A percentile compares a stretch with the other conserved stretches of the same genome.
These are phyloP conservation scores for Barnettozyma pratensis DNA, from an alignment of 805 yeast species.

Conservation along the genomic window DNA sequence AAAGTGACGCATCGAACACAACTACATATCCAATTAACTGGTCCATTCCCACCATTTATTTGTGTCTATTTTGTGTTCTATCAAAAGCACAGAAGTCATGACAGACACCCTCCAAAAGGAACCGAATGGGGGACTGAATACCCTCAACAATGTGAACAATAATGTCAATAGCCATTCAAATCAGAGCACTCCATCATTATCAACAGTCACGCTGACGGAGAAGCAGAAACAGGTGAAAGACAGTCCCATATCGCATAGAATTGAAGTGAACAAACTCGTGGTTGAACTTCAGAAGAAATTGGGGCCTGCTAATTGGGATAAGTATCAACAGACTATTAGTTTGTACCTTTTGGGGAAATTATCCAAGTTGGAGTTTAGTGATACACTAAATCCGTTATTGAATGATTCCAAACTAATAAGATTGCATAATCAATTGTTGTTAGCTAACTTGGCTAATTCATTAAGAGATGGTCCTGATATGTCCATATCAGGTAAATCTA, in stretches of 20 bases:
- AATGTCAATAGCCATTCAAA: not conserved
- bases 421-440: conserved; percentile 77
- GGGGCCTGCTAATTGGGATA: conserved; percentile 71
- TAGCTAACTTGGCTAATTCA: conserved; percentile 81
- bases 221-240: not conserved
- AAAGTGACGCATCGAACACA: too few species aligned
- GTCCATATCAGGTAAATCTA: conserved; percentile 29
- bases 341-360: conserved; percentile 73
- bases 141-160: not conserved
- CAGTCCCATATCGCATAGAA: conserved; percentile 27
- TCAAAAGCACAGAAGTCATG: not conserved
- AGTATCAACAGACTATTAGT: conserved; percentile 74
- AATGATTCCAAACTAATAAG: conserved; percentile 29
- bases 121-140: not conserved
- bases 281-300: conserved; percentile 65
- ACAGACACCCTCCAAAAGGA: not conserved
- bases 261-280: conserved; percentile 64
- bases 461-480: conserved; percentile 67
- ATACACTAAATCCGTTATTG: conserved; percentile 52
- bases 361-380: conserved; percentile 68
- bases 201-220: not conserved
- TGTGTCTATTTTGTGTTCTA: too few species aligned
- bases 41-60: too few species aligned
- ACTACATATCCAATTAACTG: too few species aligned
- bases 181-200: not conserved